Conservation (phyloP, 257 asterid genomes). For the Lycium barbarum region DNA sequence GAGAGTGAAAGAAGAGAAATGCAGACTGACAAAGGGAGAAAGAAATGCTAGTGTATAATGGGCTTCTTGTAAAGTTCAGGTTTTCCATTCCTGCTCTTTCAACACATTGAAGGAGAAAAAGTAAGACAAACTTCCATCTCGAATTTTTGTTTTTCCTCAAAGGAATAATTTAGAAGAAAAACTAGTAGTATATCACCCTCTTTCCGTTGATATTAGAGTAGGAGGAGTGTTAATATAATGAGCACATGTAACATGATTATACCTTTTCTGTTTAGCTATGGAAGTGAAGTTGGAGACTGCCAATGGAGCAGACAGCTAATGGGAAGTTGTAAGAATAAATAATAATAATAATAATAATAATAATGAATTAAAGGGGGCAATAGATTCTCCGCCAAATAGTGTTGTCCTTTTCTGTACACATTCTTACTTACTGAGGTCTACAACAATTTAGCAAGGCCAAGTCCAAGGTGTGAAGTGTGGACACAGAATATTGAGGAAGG, state of each 20-base stretch:
- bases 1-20: background rate
- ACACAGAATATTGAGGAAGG: background rate
- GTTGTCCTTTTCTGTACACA: background rate
- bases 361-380: background rate
- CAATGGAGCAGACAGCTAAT: background rate
- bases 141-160: too few relatives aligned
- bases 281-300: too few relatives aligned
- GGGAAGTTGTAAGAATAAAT: background rate
- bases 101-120: background rate
- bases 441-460: background rate
- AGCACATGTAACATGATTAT: too few relatives aligned
- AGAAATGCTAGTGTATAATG: background rate
- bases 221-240: too few relatives aligned
- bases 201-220: too few relatives aligned
- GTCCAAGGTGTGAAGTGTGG: background rate
- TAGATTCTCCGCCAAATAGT: background rate
- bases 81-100: background rate
- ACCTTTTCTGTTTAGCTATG: too few relatives aligned
- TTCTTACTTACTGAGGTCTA: background rate
- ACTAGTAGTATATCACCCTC: too few relatives aligned
- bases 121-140: too few relatives aligned
- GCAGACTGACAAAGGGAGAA: background rate
- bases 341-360: too few relatives aligned
- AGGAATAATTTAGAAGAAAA: too few relatives aligned
- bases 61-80: background rate